Percentiles rank a stretch among this genome's conserved stretches.
Evolutionary conservation across 1,139 yeast genomes (phyloP).

Genomic region (Candida sanyaensis): DNA sequence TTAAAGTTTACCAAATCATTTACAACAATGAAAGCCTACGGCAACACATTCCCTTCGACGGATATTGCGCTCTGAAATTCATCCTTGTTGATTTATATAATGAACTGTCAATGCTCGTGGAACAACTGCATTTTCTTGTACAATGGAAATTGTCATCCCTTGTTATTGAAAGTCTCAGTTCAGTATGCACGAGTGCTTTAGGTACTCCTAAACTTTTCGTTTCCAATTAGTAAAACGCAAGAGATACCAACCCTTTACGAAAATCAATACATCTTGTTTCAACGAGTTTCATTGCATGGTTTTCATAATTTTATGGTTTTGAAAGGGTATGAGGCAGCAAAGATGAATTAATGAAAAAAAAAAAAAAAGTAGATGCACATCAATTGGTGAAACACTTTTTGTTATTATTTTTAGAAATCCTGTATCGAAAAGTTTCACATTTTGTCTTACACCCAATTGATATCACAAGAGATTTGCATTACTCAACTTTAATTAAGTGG

Average conservation of each 20-base stretch:
- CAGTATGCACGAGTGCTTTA: not conserved
- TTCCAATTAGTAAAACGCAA: not conserved
- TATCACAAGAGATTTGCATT: not conserved
- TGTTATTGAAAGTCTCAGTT: too few relatives aligned
- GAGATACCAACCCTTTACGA: not conserved
- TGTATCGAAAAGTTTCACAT: not conserved
- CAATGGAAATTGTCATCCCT: too few relatives aligned
- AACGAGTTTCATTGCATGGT: not conserved
- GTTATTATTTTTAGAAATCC: conserved; percentile 2
- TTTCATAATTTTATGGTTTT: not conserved
- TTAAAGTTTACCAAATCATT: too few relatives aligned
- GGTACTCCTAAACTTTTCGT: not conserved
- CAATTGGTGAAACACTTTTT: conserved; percentile 1
- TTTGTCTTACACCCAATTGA: not conserved
- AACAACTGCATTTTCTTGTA: too few relatives aligned
- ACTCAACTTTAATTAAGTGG: too few relatives aligned
- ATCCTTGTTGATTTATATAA: too few relatives aligned
- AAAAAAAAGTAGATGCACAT: not conserved
- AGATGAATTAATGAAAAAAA: not conserved
- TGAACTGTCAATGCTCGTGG: too few relatives aligned
- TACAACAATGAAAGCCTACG: too few relatives aligned
- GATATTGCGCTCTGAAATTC: too few relatives aligned
- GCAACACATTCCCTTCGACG: too few relatives aligned
- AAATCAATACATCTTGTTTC: not conserved
- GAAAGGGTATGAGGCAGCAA: conserved; percentile 1